These are phyloP conservation scores for Vigna nakashimae DNA, from an alignment of 306 rosid genomes.

Conservation along the genomic window DNA sequence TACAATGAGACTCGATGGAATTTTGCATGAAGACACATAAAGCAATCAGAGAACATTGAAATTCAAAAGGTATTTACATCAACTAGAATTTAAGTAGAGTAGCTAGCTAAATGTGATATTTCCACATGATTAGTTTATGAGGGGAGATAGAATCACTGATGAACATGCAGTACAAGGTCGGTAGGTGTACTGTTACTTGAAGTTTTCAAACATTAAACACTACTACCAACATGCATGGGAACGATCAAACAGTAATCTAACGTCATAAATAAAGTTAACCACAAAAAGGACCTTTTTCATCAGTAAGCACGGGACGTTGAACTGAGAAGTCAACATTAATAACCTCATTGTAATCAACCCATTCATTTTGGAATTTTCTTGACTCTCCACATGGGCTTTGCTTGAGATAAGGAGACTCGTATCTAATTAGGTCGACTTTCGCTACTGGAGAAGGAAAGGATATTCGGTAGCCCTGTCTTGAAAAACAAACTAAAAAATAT, in stretches of 20 bases:
- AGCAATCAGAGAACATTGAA: slow-evolving; percentile 2
- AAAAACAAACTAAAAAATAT: background rate
- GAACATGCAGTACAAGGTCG: background rate
- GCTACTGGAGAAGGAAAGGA: slow-evolving; percentile 52
- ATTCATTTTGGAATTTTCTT: slow-evolving; percentile 54
- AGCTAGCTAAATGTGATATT: background rate
- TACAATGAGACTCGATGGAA: background rate
- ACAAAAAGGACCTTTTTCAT: slow-evolving; percentile 60
- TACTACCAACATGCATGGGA: background rate
- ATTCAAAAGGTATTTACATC: background rate
- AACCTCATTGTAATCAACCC: slow-evolving; percentile 49
- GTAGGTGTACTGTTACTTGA: background rate
- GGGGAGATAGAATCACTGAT: background rate
- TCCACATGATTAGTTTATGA: background rate
- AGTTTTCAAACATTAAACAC: background rate
- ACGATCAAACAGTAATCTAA: slow-evolving; percentile 8
- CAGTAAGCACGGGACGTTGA: slow-evolving; percentile 53
- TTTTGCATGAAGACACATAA: background rate
- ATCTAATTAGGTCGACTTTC: slow-evolving; percentile 56
- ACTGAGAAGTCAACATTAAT: slow-evolving; percentile 50
- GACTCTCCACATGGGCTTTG: slow-evolving; percentile 48
- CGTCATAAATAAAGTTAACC: slow-evolving; percentile 1
- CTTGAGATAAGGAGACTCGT: slow-evolving; percentile 55
- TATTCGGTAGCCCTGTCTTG: slow-evolving; percentile 62
- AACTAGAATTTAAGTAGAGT: background rate